These are phyloP conservation scores for Debaryomyces hansenii DNA, from an alignment of 805 yeast genomes.

Conservation along the genomic window DNA sequence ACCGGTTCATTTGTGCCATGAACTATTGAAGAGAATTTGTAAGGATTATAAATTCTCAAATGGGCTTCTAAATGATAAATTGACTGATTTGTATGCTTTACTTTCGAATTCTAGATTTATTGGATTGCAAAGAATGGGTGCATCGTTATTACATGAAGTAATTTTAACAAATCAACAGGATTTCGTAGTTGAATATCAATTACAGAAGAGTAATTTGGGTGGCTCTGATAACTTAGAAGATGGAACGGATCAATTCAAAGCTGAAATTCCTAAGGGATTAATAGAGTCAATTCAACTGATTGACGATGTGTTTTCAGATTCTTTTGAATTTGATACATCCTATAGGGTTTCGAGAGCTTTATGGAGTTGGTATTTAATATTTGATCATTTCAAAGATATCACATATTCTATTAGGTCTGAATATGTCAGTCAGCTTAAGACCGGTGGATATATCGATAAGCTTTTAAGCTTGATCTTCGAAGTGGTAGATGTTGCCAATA, in stretches of 20 bases:
- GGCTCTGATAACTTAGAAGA: constrained; percentile 18
- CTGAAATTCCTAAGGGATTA: constrained; percentile 42
- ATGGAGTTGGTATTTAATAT: constrained; percentile 69
- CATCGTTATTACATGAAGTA: constrained; percentile 35
- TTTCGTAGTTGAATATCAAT: constrained; percentile 59
- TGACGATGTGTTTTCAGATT: constrained; percentile 27
- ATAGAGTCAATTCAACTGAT: constrained; percentile 29
- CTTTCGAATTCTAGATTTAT: constrained; percentile 16
- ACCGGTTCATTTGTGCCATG: constrained; percentile 32
- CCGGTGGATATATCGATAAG: constrained; percentile 40
- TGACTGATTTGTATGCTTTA: constrained; percentile 35
- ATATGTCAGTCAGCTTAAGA: constrained; percentile 58
- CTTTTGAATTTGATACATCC: constrained; percentile 16
- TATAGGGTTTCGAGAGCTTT: constrained; percentile 41
- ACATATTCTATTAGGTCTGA: constrained; percentile 62
- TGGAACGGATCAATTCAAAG: constrained; percentile 16
- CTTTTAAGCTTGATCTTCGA: constrained; percentile 57
- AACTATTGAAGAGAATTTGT: constrained; percentile 31
- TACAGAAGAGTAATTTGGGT: constrained; percentile 40
- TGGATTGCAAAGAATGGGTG: constrained; percentile 44
- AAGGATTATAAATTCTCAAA: constrained; percentile 16
- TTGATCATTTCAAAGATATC: constrained; percentile 61
- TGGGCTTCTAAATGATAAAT: constrained; percentile 24
- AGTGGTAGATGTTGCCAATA: constrained; percentile 44
- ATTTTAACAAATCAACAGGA: constrained; percentile 55